Evolutionary conservation across 2,329 filamentous ascomycete species (phyloP).

Genomic region (Monosporascus sp.): DNA sequence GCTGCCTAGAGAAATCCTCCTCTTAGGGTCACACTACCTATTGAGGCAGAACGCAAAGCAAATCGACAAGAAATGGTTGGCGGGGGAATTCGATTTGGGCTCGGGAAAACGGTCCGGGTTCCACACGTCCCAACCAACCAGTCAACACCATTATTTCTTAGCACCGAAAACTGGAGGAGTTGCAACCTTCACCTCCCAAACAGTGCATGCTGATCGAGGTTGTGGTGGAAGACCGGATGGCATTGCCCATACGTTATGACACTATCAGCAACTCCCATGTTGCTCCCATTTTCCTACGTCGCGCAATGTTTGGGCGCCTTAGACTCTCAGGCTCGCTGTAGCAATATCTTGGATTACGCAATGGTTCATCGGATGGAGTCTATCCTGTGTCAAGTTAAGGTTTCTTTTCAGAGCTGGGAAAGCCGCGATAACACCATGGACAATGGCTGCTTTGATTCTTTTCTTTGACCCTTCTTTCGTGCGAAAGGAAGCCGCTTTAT

Average conservation of each 20-base stretch:
- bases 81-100: not conserved
- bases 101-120: not conserved
- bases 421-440: not conserved
- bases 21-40: not conserved
- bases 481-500: not conserved
- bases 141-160: not conserved
- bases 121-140: not conserved
- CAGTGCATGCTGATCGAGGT: not conserved
- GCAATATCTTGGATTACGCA: not conserved
- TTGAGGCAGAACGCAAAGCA: not conserved
- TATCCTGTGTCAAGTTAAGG: not conserved
- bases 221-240: not conserved
- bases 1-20: not conserved
- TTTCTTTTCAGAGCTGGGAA: not conserved
- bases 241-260: not conserved
- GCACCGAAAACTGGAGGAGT: not conserved
- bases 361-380: not conserved
- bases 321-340: not conserved
- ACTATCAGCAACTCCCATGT: not conserved
- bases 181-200: not conserved
- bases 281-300: not conserved
- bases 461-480: not conserved
- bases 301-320: not conserved
- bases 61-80: not conserved
- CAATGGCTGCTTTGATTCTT: not conserved